Evolutionary conservation across 441 rosid genomes (phyloP).

Genomic region (Corymbia calophylla): DNA sequence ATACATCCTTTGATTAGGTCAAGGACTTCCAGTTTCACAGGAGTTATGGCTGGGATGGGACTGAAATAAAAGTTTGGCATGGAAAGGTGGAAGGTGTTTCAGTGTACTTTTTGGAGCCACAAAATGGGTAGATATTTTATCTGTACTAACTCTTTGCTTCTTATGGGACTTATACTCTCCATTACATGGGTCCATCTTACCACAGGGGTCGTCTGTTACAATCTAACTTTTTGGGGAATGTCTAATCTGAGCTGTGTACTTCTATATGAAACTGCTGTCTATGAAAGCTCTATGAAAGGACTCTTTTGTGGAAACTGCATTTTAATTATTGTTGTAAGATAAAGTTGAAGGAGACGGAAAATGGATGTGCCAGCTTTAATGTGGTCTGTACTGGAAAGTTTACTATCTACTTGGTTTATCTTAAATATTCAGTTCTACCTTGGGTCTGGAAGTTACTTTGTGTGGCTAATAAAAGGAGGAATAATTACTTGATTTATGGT

Average conservation of each 20-base stretch:
- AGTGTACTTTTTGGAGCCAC: constrained; percentile 93
- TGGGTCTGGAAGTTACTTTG: not conserved
- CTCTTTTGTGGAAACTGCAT: not conserved
- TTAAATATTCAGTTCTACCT: not conserved
- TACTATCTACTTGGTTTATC: not conserved
- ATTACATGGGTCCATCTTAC: not conserved
- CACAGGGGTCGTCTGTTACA: not conserved
- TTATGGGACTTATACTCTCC: not conserved
- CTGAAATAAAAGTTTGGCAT: constrained; percentile 89
- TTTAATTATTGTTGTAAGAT: not conserved
- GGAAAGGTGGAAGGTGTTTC: constrained; percentile 94
- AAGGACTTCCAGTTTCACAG: constrained; percentile 60
- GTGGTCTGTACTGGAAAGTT: not conserved
- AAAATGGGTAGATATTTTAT: constrained; percentile 55
- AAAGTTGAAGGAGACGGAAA: not conserved
- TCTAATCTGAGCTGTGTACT: not conserved
- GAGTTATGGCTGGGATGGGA: constrained; percentile 81
- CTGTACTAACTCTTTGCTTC: not conserved
- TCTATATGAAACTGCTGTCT: not conserved
- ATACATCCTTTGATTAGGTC: constrained; percentile 40
- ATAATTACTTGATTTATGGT: not conserved
- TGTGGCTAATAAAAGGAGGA: not conserved
- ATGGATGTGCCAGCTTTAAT: not conserved
- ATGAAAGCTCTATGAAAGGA: not conserved
- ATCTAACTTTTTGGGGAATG: not conserved